Evolutionary conservation across 495 filamentous ascomycete species (phyloP).

Genomic region (Astrothelium subdiscretum): DNA sequence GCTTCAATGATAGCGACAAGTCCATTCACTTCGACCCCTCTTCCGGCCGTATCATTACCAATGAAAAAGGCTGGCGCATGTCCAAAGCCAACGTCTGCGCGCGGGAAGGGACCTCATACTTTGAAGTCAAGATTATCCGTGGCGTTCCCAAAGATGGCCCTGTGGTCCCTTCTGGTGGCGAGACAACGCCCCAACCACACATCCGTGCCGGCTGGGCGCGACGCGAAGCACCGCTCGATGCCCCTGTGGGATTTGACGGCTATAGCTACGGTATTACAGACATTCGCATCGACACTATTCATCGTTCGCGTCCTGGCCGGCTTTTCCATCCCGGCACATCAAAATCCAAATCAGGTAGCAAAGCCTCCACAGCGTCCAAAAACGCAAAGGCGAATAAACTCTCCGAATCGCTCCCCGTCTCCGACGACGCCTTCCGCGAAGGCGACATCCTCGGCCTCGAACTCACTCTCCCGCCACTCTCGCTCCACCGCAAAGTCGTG

Average conservation of each 20-base stretch:
- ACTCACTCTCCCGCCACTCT: constrained; percentile 76
- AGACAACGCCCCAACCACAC: constrained; percentile 38
- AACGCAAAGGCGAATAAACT: constrained; percentile 34
- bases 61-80: constrained; percentile 73
- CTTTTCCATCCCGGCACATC: constrained; percentile 50
- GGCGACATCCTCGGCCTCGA: constrained; percentile 94
- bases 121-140: constrained; percentile 78
- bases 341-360: constrained; percentile 18
- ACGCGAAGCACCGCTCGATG: constrained; percentile 80
- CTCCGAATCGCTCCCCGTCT: constrained; percentile 19
- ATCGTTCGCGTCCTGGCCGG: constrained; percentile 81
- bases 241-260: constrained; percentile 88
- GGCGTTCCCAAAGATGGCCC: constrained; percentile 42
- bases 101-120: constrained; percentile 86
- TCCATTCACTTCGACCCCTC: constrained; percentile 56
- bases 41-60: constrained; percentile 53
- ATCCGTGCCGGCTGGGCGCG: constrained; percentile 84
- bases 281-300: constrained; percentile 77
- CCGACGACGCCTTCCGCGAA: constrained; percentile 40
- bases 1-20: constrained; percentile 81
- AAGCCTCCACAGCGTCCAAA: constrained; percentile 36
- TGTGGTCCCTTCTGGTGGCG: constrained; percentile 5
- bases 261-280: constrained; percentile 94
- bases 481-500: constrained; percentile 77
- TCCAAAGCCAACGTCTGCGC: constrained; percentile 81